Evolutionary conservation across 129 eudicot genomes (phyloP), one percentile per base, ranked within the genome.

Genomic region (Rutidosis leptorrhynchoides): DNA sequence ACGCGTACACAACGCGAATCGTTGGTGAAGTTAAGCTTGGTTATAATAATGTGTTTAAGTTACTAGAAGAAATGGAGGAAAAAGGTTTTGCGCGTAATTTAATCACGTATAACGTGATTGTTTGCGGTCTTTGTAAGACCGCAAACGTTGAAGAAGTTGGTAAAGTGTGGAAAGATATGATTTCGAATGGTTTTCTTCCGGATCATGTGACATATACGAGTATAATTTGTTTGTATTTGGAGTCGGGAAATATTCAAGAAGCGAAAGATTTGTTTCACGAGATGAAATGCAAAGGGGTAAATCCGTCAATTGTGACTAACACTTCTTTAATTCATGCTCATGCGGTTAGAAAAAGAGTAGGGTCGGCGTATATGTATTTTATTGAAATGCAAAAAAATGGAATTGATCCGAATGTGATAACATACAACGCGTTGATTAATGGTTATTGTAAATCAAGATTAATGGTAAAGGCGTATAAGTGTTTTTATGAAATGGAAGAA

Each of bases 141-240:
- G 83, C 80, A 37, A 75, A 83, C 56, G 63, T 83, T 20, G 80
- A 81, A 45, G 72, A 77, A 70, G 95, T 82, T 26, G 42, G 28
- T 70, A 75, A 79, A 42, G 69, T 83, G 61, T 74, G 81, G 28
- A 74, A 74, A 53, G 75, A 74, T 43, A 83, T 87, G 95, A 71
- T 79, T 33, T 26, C 24, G 15, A 23, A 70, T 6, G 87, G 87
- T 20, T 56, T 83, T 65, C 55, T 60, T 49, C 89, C 89, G 10
- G 95, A 87, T 67, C 89, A 76, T 32, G 68, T 87, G n/a, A 83
- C 90, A 0, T 87, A 83, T 59, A 87, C 90, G 9, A 76, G 87
- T 78, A 79, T 83, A 2, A 87, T 87, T 67, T 87, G 83, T 52
- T 81, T 82, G 45, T 62, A 87, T 70, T 65, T 87, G 63, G 71